Evolutionary conservation across 2,329 filamentous ascomycete genomes (phyloP), one percentile per base, ranked within the genome.

Genomic region (Neopestalotiopsis sp.): DNA sequence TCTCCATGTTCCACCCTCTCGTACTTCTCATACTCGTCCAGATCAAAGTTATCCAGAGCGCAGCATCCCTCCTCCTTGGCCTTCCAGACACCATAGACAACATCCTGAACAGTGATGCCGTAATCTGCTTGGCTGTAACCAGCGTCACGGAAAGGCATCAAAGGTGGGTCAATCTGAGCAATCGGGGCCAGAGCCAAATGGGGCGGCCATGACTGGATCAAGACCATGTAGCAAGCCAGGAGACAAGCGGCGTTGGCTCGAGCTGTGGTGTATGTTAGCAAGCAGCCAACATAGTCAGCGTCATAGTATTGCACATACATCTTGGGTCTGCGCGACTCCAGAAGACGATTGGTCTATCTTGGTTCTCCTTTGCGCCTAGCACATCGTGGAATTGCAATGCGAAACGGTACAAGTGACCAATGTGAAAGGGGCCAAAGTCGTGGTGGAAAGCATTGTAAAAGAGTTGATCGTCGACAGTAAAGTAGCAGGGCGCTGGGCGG

Each of bases 91-190:
- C 96, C 96, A 77, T 99, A 99, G 7, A 99, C 95, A 57, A 99
- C 91, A 79, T 99, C 96, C 82, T 99, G 96, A 58, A 99, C 94
- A 69, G 92, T 97, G 75, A 99, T 89, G 67, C 94, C 92, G 78
- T 97, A 99, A 81, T 99, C 96, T 70, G 96, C 96, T 82, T 98
- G 95, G 81, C 95, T 98, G 86, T 99, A 99, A 67, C 96, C 96
- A 69, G 96, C 96, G 80, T 99, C 96, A 71, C 96, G 91, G 88
- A 99, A 99, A 12, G 96, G 96, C 96, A 99, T 99, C 85, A 97
- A 89, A 30, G 96, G 96, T 59, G 96, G 96, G 78, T 99, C 96
- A 76, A 97, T 92, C 83, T 99, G 96, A 6, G 96, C 94, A 78
- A 99, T 97, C 14, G 96, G 96, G 13, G 95, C 95, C 57, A 99